Conservation (phyloP, 2,329 filamentous ascomycete species). For the Coleophoma cylindrospora region DNA sequence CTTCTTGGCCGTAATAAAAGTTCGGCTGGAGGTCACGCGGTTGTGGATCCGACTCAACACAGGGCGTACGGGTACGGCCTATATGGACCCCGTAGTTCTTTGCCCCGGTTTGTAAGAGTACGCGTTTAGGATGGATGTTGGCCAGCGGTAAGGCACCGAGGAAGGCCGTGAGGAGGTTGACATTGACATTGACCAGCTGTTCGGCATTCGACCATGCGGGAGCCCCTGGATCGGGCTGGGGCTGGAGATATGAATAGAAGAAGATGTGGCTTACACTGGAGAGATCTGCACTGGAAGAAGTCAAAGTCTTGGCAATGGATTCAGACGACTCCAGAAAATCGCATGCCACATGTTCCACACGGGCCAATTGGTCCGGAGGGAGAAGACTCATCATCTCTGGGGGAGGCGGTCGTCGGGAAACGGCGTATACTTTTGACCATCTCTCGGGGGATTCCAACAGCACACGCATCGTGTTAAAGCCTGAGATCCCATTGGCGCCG, state of each 20-base stretch:
- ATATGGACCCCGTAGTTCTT: not conserved
- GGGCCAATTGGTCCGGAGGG: not conserved
- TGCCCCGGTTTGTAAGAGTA: not conserved
- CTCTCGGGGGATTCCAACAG: not conserved
- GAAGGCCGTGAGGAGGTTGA: not conserved
- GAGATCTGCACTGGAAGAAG: not conserved
- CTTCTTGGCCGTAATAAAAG: not conserved
- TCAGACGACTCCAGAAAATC: not conserved
- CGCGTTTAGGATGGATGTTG: not conserved
- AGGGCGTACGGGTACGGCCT: not conserved
- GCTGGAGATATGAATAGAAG: not conserved
- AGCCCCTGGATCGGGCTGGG: not conserved
- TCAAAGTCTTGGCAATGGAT: not conserved
- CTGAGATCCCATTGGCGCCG: not conserved
- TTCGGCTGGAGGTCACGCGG: not conserved
- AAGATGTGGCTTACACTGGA: not conserved
- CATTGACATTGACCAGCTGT: not conserved
- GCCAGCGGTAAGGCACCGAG: not conserved
- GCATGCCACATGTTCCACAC: not conserved
- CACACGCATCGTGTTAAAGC: not conserved
- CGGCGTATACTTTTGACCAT: not conserved
- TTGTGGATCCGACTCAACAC: not conserved
- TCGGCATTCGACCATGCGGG: not conserved
- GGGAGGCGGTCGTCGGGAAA: not conserved
- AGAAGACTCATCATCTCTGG: not conserved